Percentiles rank a stretch among this genome's conserved stretches.
phyloP scores from a whole-genome alignment of 75 land plant species.

The Larix kaempferi region DNA sequence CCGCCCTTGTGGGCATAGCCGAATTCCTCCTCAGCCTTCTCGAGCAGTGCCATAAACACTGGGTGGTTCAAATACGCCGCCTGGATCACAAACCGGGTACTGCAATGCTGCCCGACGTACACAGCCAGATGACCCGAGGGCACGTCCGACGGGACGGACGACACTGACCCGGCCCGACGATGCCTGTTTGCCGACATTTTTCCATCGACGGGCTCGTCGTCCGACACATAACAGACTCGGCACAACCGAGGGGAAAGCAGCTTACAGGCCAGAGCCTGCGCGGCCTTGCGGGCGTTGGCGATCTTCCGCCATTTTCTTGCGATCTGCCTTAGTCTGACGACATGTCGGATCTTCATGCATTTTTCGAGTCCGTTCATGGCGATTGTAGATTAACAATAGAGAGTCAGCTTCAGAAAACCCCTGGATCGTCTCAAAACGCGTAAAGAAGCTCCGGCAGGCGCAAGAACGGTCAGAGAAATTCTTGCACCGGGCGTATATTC shows the following conservation, averaged over 20 bases:
- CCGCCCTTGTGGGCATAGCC: slow-evolving; percentile 39
- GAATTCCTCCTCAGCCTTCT: slow-evolving; percentile 33
- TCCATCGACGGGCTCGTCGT: too few relatives aligned
- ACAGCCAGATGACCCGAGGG: slow-evolving; percentile 50
- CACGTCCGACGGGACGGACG: not conserved
- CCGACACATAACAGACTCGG: too few relatives aligned
- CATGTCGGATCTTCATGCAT: slow-evolving; percentile 63
- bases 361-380: slow-evolving; percentile 3
- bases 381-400: too few relatives aligned
- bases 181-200: too few relatives aligned
- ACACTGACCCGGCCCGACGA: too few relatives aligned
- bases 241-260: too few relatives aligned
- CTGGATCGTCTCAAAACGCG: too few relatives aligned
- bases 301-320: slow-evolving; percentile 57
- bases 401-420: too few relatives aligned
- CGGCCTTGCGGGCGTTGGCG: slow-evolving; percentile 10
- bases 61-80: slow-evolving; percentile 36
- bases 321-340: slow-evolving; percentile 55
- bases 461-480: too few relatives aligned
- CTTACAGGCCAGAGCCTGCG: not conserved
- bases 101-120: slow-evolving; percentile 29
- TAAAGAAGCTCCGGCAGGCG: too few relatives aligned
- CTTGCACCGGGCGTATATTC: too few relatives aligned
- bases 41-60: slow-evolving; percentile 29
- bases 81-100: slow-evolving; percentile 32